Evolutionary conservation across 2,329 filamentous ascomycete genomes (phyloP), one percentile per base, ranked within the genome.

Genomic region (Botrytis hyacinthi): DNA sequence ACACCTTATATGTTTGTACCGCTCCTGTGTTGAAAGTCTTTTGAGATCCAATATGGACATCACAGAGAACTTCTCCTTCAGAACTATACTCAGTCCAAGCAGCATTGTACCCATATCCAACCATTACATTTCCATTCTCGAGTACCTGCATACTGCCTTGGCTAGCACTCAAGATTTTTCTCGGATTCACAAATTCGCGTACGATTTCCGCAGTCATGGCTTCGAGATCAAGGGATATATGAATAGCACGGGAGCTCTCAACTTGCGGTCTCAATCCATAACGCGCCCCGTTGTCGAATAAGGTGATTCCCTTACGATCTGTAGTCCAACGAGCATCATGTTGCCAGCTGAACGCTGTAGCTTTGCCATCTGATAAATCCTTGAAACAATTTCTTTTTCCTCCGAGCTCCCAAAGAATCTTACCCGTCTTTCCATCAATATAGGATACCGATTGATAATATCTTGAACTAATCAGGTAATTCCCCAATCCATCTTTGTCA

Each of bases 271-370:
- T 60, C 20, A 72, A 46, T n/a, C 61, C 73, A 48, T 77, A 73
- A 0, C 71, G 61, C 2, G 74, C 76, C 6, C 72, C 69, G 40
- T 76, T 76, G n/a, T 78, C 73, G 46, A 76, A 77, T 1, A 76
- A 32, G 1, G 68, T 74, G 16, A 75, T 73, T 26, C 70, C 73
- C 16, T 46, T 70, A n/a, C 73, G 42, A 57, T 78, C 70, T 3
- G n/a, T 42, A 20, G 60, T 68, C 74, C 73, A 86, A 20, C 83
- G 82, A 0, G 84, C 85, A 76, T 87, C 82, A 76, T 87, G 85
- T 76, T 87, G 85, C 78, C 83, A 86, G 16, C 82, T 82, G 75
- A 87, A 86, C 26, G 82, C 79, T 74, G 84, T 85, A 63, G 85
- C 83, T 18, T 80, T 80, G 62, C 78, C 78, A 6, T 78, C 79